phyloP scores from a whole-genome alignment of 305 asterid genomes.

The Fraxinus latifolia region DNA sequence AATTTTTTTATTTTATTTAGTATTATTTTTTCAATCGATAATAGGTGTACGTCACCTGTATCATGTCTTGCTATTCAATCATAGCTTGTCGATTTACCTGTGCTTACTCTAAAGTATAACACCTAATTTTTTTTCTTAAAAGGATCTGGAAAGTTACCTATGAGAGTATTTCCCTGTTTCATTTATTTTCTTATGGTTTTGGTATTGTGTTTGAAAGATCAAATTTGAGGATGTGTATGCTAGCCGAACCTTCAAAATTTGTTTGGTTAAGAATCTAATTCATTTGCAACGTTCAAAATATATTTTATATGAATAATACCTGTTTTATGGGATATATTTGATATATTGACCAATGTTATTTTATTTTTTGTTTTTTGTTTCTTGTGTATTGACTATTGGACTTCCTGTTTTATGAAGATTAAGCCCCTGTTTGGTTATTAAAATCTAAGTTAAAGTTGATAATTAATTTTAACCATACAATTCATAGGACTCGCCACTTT shows the following conservation, averaged over 20 bases:
- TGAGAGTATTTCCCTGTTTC: neutral
- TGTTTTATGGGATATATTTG: constrained; percentile 4
- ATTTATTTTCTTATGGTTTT: constrained; percentile 12
- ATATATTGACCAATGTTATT: neutral
- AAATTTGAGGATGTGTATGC: neutral
- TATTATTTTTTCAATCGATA: neutral
- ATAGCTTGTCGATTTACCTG: constrained; percentile 15
- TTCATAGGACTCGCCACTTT: neutral
- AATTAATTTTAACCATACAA: neutral
- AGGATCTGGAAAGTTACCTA: constrained; percentile 2
- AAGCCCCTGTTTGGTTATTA: neutral
- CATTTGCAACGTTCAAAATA: neutral
- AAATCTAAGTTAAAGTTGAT: neutral
- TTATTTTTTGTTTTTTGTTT: neutral
- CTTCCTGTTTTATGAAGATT: neutral
- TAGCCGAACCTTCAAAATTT: neutral
- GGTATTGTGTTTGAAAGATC: constrained; percentile 5
- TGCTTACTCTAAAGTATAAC: neutral
- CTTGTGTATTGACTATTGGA: neutral
- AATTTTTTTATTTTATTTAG: neutral
- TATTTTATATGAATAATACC: neutral
- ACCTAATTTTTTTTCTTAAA: neutral
- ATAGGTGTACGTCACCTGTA: neutral
- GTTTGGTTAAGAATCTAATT: constrained; percentile 1
- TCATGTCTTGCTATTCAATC: neutral